A percentile compares a stretch with the other conserved stretches of the same genome.
Evolutionary conservation across 2,329 filamentous ascomycete species (phyloP).

Genomic region (Pseudogymnoascus sp.): DNA sequence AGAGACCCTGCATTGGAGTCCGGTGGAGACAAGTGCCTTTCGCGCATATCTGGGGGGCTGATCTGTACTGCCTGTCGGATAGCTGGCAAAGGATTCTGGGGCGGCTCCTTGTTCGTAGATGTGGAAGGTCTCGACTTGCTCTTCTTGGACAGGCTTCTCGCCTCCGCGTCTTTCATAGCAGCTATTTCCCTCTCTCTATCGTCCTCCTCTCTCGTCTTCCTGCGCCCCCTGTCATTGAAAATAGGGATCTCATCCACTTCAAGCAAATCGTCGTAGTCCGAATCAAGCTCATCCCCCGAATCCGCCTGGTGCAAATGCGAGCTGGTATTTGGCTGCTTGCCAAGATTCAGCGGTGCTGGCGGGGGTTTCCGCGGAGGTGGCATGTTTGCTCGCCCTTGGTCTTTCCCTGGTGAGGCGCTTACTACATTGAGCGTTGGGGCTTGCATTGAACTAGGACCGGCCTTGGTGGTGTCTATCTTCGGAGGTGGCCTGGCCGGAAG

Average conservation of each 20-base stretch:
- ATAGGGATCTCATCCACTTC: constrained; percentile 57
- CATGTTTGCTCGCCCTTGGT: constrained; percentile 35
- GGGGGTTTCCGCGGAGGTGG: constrained; percentile 70
- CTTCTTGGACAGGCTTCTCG: constrained; percentile 67
- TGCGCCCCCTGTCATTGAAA: constrained; percentile 57
- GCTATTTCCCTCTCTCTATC: constrained; percentile 67
- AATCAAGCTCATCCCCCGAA: constrained; percentile 58
- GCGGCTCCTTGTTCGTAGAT: constrained; percentile 12
- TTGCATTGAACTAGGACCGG: not conserved
- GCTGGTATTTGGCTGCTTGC: constrained; percentile 34
- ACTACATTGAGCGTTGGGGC: constrained; percentile 14
- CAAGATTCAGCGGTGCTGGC: constrained; percentile 74
- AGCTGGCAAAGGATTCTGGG: constrained; percentile 35
- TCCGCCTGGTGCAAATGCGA: constrained; percentile 37
- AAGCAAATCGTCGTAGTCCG: constrained; percentile 73
- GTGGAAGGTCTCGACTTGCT: constrained; percentile 38
- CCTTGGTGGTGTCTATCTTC: constrained; percentile 23
- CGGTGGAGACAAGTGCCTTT: constrained; percentile 28
- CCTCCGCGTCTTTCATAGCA: constrained; percentile 59
- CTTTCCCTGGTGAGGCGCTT: not conserved
- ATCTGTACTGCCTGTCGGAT: constrained; percentile 29
- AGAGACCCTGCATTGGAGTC: constrained; percentile 40
- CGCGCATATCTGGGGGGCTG: constrained; percentile 25
- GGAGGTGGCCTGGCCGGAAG: constrained; percentile 36
- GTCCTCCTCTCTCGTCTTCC: constrained; percentile 82